phyloP scores from a whole-genome alignment of 257 asterid species.

The Solanum rostratum region DNA sequence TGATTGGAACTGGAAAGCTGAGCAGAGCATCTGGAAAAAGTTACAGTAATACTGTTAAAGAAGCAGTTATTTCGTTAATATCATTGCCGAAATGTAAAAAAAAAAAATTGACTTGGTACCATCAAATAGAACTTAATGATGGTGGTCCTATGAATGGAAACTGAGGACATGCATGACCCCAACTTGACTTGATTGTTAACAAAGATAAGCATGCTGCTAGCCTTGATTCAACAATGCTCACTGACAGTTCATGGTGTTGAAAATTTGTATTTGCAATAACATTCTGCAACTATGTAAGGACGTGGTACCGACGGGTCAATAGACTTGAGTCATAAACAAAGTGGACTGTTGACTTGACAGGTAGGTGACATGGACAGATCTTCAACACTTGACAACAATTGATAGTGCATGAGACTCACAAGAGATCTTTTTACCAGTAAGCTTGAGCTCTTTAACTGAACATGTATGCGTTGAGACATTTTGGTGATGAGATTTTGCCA shows the following conservation, averaged over 20 bases:
- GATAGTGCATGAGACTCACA: not conserved
- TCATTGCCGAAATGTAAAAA: not conserved
- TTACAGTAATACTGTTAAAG: not conserved
- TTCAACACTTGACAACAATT: not conserved
- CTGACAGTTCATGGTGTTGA: not conserved
- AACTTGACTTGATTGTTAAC: not conserved
- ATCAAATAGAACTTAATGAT: not conserved
- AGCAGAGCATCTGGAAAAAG: not conserved
- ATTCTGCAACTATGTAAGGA: not conserved
- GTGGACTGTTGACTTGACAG: not conserved
- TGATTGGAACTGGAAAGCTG: not conserved
- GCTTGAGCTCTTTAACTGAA: not conserved
- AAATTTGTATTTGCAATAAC: not conserved
- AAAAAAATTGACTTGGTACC: not conserved
- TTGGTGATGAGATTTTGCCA: not conserved
- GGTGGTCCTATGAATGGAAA: not conserved
- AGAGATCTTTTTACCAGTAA: not conserved
- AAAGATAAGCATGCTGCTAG: not conserved
- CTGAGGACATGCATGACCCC: not conserved
- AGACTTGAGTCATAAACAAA: not conserved
- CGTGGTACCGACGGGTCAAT: not conserved
- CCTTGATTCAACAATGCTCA: not conserved
- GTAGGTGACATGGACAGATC: not conserved
- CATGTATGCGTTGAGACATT: not conserved
- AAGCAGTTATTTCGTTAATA: not conserved